phyloP scores from a whole-genome alignment of 129 eudicot species.

The sunflower (Helianthus annuus) region HanXRQr2.0-SUNRISE NC_035440.2:79487719-79488218 shows the following conservation, averaged over 20 bases:
- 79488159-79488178: too few relatives aligned
- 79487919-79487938: constrained; percentile 35
- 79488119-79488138: too few relatives aligned
- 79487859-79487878: constrained; percentile 48
- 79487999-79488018: constrained; percentile 31
- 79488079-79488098: too few relatives aligned
- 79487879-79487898: constrained; percentile 38
- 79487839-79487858: constrained; percentile 60
- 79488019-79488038: constrained; percentile 31
- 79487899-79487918: constrained; percentile 33
- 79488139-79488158: too few relatives aligned
- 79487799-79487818: constrained; percentile 54
- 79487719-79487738: too few relatives aligned
- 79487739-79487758: constrained; percentile 79
- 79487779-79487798: constrained; percentile 52
- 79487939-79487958: constrained; percentile 11
- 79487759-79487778: constrained; percentile 85
- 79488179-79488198: too few relatives aligned
- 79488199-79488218: too few relatives aligned
- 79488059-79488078: too few relatives aligned
- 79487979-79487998: constrained; percentile 54
- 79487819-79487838: constrained; percentile 62
- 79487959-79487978: constrained; percentile 45
- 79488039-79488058: too few relatives aligned
- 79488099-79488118: too few relatives aligned